phyloP scores from a whole-genome alignment of 305 asterid species.

The Solanum hybrid region DNA sequence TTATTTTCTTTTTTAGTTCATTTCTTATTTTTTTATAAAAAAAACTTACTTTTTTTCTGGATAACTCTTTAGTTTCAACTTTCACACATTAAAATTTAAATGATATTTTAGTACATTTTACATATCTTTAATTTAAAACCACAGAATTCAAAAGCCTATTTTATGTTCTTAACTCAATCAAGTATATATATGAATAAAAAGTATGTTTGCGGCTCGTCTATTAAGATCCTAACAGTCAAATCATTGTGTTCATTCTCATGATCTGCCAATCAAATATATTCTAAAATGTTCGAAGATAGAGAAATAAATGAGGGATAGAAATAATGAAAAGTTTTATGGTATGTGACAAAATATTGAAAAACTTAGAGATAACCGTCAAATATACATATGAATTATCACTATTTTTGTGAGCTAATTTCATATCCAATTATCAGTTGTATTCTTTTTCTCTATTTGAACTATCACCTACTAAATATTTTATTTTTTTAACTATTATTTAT shows the following conservation, averaged over 20 bases:
- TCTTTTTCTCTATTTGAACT: background rate
- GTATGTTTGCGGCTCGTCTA: background rate
- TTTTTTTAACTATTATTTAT: background rate
- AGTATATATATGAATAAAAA: too few relatives aligned
- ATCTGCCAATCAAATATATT: too few relatives aligned
- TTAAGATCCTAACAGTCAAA: background rate
- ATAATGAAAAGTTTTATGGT: background rate
- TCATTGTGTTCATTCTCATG: background rate
- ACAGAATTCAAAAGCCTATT: too few relatives aligned
- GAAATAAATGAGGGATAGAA: background rate
- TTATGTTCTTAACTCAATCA: background rate
- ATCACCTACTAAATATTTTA: background rate
- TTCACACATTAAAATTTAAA: too few relatives aligned
- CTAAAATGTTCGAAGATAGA: too few relatives aligned
- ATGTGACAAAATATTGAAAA: background rate
- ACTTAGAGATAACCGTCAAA: background rate
- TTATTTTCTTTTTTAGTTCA: too few relatives aligned
- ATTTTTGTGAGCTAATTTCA: too few relatives aligned
- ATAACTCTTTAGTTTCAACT: too few relatives aligned
- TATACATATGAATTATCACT: background rate
- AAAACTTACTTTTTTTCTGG: rapidly evolving
- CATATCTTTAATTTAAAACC: too few relatives aligned
- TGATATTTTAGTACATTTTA: too few relatives aligned
- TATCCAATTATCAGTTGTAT: background rate
- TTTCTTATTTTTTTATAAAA: too few relatives aligned